phyloP scores from a whole-genome alignment of 2,329 filamentous ascomycete species.

The Claviceps sp. region DNA sequence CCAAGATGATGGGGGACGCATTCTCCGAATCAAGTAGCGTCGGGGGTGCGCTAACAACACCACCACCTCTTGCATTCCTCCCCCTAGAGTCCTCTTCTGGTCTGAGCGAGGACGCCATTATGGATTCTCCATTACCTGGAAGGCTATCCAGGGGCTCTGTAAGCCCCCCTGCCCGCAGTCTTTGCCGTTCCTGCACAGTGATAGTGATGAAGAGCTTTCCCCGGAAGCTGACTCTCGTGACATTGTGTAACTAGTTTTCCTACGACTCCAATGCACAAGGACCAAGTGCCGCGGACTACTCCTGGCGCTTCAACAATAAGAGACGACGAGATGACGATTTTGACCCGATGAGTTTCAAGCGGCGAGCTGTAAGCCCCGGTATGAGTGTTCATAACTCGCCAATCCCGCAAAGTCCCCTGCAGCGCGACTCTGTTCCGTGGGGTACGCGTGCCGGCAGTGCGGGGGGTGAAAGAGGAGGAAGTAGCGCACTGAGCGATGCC shows the following conservation, averaged over 20 bases:
- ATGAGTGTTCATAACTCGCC: constrained; percentile 87
- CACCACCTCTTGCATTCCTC: constrained; percentile 51
- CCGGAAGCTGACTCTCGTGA: neutral
- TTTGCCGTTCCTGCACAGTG: neutral
- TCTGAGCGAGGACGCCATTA: constrained; percentile 55
- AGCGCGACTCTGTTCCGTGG: constrained; percentile 58
- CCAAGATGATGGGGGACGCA: constrained; percentile 61
- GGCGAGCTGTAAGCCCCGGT: constrained; percentile 79
- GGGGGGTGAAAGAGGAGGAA: constrained; percentile 36
- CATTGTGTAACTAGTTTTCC: constrained; percentile 5
- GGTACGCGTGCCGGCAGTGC: constrained; percentile 56
- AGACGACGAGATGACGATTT: constrained; percentile 85
- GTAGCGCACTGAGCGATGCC: constrained; percentile 38
- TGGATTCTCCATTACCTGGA: constrained; percentile 51
- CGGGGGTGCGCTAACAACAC: constrained; percentile 39
- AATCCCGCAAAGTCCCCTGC: constrained; percentile 69
- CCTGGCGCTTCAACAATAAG: constrained; percentile 65
- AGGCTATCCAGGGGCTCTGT: constrained; percentile 22
- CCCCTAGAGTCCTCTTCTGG: constrained; percentile 45
- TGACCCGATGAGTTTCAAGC: constrained; percentile 77
- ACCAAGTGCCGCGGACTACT: constrained; percentile 59
- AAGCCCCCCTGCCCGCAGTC: neutral
- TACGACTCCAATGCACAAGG: constrained; percentile 26
- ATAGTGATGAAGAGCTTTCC: neutral
- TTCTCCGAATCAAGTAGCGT: constrained; percentile 55